Base-by-base conservation (phyloP, 2,329 filamentous ascomycete species). In the Talaromyces sp. region DNA sequence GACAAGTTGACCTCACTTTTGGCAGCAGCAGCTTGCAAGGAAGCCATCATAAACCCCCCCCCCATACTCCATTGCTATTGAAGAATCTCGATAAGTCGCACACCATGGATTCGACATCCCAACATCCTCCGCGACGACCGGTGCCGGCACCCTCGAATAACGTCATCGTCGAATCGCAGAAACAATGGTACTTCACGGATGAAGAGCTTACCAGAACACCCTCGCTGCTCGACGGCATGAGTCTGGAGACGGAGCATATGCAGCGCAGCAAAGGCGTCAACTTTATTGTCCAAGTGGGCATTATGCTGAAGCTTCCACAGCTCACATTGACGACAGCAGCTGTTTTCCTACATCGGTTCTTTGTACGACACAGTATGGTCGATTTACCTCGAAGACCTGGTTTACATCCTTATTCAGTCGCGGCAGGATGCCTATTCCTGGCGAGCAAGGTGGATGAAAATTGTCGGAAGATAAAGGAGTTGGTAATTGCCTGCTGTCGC, bases 381-480 rank as follows among this genome's bases (percentile, higher is more conserved):
- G 86, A 89, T 71, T 86, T 90, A 72, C 91, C 88, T 68, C 85
- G 85, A 68, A 81, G 80, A 63, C 82, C 83, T 54, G 92, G 92
- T 15, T 86, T 96, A 58, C 94, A 97, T 76, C 93, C 97, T 72
- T 98, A 97, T 75, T 91, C 96, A 72, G 92, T 96, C 67, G 95
- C 93, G 11, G 95, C 93, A 0, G 97, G 93, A 0, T 87, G 93
- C 1, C 84, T 99, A 1, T 99, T 98, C 72, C 85, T 99, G 10
- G 94, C 95, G 8, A 97, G 96, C 71, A 99, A 99, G 77, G 94
- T 96, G 22, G 94, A 99, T 75, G 95, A 99, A 76, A 97, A 96
- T 75, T 96, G 93, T 74, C 89, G 94, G 58, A 97, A 97, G 79
- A 97, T 97, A 71, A 96, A 92, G 73, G 93, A 97, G 69, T 85